These are phyloP conservation scores for Recurvomyces mirabilis DNA, from an alignment of 495 filamentous ascomycete genomes.

Conservation along the genomic window DNA sequence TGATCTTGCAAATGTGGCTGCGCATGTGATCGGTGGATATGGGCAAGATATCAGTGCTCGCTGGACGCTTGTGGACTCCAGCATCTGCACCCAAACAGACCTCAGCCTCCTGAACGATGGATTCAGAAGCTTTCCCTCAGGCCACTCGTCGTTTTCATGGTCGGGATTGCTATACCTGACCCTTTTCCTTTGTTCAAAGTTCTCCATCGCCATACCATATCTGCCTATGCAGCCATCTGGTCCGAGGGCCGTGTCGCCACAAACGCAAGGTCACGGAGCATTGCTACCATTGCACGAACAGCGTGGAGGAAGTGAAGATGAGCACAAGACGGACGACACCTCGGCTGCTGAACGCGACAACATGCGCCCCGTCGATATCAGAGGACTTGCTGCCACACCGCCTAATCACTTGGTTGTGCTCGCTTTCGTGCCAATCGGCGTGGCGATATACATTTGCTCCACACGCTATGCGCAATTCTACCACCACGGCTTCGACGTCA, in stretches of 20 bases:
- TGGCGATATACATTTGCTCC: conserved; percentile 49
- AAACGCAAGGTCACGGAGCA: not conserved
- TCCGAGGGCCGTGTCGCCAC: not conserved
- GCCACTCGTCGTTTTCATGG: conserved; percentile 55
- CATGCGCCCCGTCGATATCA: conserved; percentile 13
- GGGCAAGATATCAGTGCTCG: conserved; percentile 35
- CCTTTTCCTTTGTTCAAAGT: conserved; percentile 51
- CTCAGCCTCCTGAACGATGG: conserved; percentile 41
- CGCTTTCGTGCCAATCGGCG: conserved; percentile 43
- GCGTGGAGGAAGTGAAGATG: not conserved
- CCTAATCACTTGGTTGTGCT: conserved; percentile 48
- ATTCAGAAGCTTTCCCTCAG: conserved; percentile 57
- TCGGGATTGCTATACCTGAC: conserved; percentile 52
- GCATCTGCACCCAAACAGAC: conserved; percentile 41
- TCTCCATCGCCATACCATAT: conserved; percentile 35
- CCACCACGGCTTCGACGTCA: conserved; percentile 55
- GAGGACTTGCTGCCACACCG: conserved; percentile 46
- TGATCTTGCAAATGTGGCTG: conserved; percentile 35
- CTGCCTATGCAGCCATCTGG: conserved; percentile 13
- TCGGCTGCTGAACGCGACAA: not conserved
- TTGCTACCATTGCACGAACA: conserved; percentile 19
- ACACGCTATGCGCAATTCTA: conserved; percentile 54
- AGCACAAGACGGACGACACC: not conserved
- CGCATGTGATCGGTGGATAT: conserved; percentile 40
- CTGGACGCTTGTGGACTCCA: conserved; percentile 40